Evolutionary conservation across 495 filamentous ascomycete species (phyloP), one percentile per base, ranked within the genome.

Genomic region (Immersiella caudata): DNA sequence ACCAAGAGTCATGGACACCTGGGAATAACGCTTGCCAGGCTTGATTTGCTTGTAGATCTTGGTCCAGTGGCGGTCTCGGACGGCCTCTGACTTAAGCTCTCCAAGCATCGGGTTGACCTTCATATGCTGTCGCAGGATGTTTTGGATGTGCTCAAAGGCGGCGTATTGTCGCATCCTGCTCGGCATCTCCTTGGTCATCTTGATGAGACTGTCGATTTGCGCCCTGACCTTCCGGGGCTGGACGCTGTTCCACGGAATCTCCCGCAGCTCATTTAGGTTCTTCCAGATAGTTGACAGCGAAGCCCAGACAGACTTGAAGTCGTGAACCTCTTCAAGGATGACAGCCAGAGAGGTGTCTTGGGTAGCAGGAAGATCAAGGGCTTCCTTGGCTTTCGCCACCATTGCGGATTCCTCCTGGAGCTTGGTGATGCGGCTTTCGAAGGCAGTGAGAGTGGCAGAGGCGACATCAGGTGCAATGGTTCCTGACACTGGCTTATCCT

Each of bases 151-250:
- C 77, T 98, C 95, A 76, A 99, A 99, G 14, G 95, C 96, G 68
- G 95, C 95, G 77, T 99, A 99, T 73, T 99, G 95, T 57, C 95
- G 89, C 96, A 98, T 99, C 54, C 95, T 89, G 77, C 92, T 96
- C 0, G 95, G 95, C 95, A 99, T 99, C 67, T 98, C 94, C 81
- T 97, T 99, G 56, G 93, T 97, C 90, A 97, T 95, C 80, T 96
- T 97, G 74, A 97, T 91, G 29, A 98, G 84, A 40, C 88, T 87
- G 73, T 99, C 95, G 58, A 99, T 87, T 18, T 92, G 89, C 65
- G 91, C 86, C 29, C 96, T 86, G 67, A 98, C 86, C 79, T 97
- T 98, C 54, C 95, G 85, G 1, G 95, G 93, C 72, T 97, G 91
- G 1, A 98, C 89, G 74, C 90, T 97, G 35, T 89, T 93, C 95